Base-by-base conservation (phyloP, 2,329 filamentous ascomycete species). In the Penicillium freii region DNA sequence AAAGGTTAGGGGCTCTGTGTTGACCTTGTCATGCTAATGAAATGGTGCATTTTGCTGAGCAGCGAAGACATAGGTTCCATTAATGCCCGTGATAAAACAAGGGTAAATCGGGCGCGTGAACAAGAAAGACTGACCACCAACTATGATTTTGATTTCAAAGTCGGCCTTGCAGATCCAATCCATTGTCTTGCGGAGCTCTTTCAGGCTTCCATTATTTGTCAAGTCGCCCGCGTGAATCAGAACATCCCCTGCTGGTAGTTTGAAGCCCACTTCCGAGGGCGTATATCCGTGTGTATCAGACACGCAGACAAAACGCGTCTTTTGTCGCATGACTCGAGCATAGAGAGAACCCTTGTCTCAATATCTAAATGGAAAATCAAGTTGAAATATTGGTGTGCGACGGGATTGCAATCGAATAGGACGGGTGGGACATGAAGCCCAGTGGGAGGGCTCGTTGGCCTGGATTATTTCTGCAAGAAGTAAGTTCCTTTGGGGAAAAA, bases 211-310 rank as follows among this genome's bases (percentile, higher is more conserved):
- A 61, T 80, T 80, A 62, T 84, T 85, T 42, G 83, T 83, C 51
- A 86, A 69, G 59, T 85, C 83, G 7, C 83, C 83, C 4, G 83
- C 83, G 64, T 85, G 83, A 43, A 85, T 82, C 39, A 86, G 72
- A 15, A 86, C 75, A 66, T 85, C 83, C 46, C 83, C 83, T 13
- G 75, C 71, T 5, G 83, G 82, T 13, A 85, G 72, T 58, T 78
- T 81, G 63, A 77, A 80, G n/a, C 71, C 74, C 46, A 74, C 78
- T 59, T 79, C 72, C 13, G 69, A 69, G 15, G 82, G 81, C 5
- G 77, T 76, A 54, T 80, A 78, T 56, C 79, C 80, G 66, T 85
- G 82, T 19, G 83, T 86, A 68, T 86, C 83, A 4, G 83, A 85
- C 55, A 85, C 76, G 70, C 82, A 84, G 31, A 85, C 81, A 44